These are phyloP conservation scores for Salvia sclarea DNA, from an alignment of 305 asterid species.

Conservation along the genomic window DNA sequence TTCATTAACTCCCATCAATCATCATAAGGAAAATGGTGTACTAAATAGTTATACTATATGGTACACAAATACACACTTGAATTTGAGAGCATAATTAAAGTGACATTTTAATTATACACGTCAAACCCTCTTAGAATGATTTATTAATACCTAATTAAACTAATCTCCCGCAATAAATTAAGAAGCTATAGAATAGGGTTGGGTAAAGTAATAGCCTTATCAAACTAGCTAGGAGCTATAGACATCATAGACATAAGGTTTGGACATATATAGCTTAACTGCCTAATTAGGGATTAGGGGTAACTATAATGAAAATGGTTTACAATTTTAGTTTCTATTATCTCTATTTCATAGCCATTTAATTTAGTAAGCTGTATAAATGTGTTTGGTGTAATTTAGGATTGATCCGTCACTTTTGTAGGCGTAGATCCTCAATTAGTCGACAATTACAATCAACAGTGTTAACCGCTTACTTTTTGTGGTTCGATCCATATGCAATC, in stretches of 20 bases:
- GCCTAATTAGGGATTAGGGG: constrained; percentile 28
- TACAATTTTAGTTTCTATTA: constrained; percentile 25
- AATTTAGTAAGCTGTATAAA: neutral
- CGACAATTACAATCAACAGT: constrained; percentile 5
- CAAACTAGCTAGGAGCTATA: constrained; percentile 12
- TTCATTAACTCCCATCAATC: neutral
- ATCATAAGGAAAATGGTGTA: neutral
- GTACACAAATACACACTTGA: neutral
- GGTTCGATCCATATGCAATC: constrained; percentile 5
- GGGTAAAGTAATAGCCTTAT: constrained; percentile 30
- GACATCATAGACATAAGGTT: constrained; percentile 21
- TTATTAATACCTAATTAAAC: neutral
- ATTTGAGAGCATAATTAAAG: neutral
- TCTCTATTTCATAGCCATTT: constrained; percentile 9
- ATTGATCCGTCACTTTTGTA: neutral
- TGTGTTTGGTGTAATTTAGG: constrained; percentile 16
- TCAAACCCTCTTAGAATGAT: neutral
- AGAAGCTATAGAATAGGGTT: constrained; percentile 30
- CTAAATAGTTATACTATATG: too few species aligned
- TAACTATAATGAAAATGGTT: constrained; percentile 17
- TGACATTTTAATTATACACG: neutral
- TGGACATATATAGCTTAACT: constrained; percentile 38
- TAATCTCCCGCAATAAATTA: constrained; percentile 8
- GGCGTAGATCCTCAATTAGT: constrained; percentile 24
- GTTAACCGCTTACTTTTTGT: constrained; percentile 17